phyloP scores from a whole-genome alignment of 2,329 filamentous ascomycete species.

The Xylariomycetidae sp. region DNA sequence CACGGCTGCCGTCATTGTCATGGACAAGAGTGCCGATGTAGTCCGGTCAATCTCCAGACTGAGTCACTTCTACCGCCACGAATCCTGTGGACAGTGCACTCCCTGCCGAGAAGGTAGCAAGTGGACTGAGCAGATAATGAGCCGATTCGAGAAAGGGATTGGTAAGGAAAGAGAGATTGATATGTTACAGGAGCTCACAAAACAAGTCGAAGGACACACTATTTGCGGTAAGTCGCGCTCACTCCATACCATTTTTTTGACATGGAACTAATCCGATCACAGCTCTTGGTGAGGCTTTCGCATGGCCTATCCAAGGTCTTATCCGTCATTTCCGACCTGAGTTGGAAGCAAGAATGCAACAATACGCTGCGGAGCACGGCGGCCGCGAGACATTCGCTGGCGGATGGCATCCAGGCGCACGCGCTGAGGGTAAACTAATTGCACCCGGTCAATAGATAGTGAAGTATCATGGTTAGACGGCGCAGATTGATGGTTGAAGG shows the following conservation, averaged over 20 bases:
- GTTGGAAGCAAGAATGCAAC: slow-evolving; percentile 83
- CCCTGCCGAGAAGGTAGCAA: slow-evolving; percentile 99
- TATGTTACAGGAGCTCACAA: slow-evolving; percentile 98
- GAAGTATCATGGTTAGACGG: too few relatives aligned
- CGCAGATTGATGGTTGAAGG: not conserved
- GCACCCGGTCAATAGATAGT: slow-evolving; percentile 77
- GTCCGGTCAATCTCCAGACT: slow-evolving; percentile 90
- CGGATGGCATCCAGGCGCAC: slow-evolving; percentile 76
- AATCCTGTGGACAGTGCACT: slow-evolving; percentile 97
- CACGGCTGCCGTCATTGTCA: slow-evolving; percentile 96
- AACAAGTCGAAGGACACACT: slow-evolving; percentile 98
- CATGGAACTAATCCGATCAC: slow-evolving; percentile 22
- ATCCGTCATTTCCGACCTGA: slow-evolving; percentile 98
- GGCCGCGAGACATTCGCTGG: slow-evolving; percentile 76
- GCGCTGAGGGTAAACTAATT: slow-evolving; percentile 75
- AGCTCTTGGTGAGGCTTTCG: slow-evolving; percentile 94
- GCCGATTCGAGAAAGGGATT: slow-evolving; percentile 87
- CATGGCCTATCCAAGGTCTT: slow-evolving; percentile 96
- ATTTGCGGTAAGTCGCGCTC: slow-evolving; percentile 73
- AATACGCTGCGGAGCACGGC: slow-evolving; percentile 69
- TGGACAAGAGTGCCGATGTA: slow-evolving; percentile 97
- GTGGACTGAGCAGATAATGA: slow-evolving; percentile 99
- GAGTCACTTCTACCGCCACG: slow-evolving; percentile 96
- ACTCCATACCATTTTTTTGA: not conserved
- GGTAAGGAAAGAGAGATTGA: slow-evolving; percentile 91